Evolutionary conservation across 2,329 filamentous ascomycete species (phyloP).

Genomic region (Trichoderma asperellum): DNA sequence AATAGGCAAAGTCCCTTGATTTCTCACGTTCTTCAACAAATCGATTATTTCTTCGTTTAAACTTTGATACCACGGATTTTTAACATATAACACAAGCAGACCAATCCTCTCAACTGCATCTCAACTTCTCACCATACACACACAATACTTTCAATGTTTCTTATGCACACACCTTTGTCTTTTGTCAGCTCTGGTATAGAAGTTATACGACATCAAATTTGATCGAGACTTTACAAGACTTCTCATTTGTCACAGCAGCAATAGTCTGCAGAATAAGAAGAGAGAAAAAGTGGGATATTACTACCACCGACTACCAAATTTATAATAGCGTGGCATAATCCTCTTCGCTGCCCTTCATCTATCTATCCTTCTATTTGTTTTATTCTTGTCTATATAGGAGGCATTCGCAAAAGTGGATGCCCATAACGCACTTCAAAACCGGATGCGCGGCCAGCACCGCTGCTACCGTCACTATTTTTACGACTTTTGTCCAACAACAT

Average conservation of each 20-base stretch:
- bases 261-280: neutral
- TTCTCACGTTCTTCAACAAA: neutral
- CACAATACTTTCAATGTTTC: conserved; percentile 4
- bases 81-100: conserved; percentile 9
- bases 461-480: neutral
- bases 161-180: conserved; percentile 5
- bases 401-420: conserved; percentile 22
- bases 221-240: neutral
- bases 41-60: neutral
- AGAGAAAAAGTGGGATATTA: neutral
- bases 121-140: neutral
- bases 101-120: neutral
- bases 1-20: conserved; percentile 37
- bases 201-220: neutral
- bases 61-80: neutral
- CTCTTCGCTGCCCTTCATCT: conserved; percentile 10
- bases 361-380: conserved; percentile 8
- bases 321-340: conserved; percentile 24
- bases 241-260: conserved; percentile 1
- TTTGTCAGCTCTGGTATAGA: neutral
- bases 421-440: conserved; percentile 2
- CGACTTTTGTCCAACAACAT: neutral
- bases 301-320: neutral
- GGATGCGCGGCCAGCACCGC: neutral
- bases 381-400: conserved; percentile 11